Base-by-base conservation (phyloP, 2,329 filamentous ascomycete species). In the Verruconis gallopava region DNA sequence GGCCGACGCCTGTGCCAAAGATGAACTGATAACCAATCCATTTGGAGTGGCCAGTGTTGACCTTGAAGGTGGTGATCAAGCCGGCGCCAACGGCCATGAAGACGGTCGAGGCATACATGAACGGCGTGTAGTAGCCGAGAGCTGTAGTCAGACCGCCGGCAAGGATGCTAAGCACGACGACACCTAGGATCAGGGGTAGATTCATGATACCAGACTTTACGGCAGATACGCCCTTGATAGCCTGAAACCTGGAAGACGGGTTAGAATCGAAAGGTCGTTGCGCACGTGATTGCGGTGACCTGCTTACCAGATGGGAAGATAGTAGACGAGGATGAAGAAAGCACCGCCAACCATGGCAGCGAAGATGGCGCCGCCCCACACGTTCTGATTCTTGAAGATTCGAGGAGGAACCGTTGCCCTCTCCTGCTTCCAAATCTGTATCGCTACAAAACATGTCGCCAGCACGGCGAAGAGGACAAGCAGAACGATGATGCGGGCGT, bases 81-180 rank as follows among this genome's bases (percentile, higher is more conserved):
- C 66, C 67, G 4, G 64, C 59, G 15, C 66, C 66, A 37, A 69
- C 59, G 13, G 63, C 47, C 58, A 66, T 64, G 41, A 69, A 46
- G 20, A 67, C 50, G 1, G 56, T 55, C 1, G 57, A 60, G 15
- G 53, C 44, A 30, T 67, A 57, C 54, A 69, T 62, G 51, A 69
- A 69, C 2, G 66, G 66, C 0, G 65, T 67, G 56, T 69, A 69
- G 56, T 69, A 69, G 33, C 67, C 67, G 17, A 65, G 43, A 2
- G 51, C 46, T 3, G 63, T 65, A 38, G 68, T 58, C 17, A 53
- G 33, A 25, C 49, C 54, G 37, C 66, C 66, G 17, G 54, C 49
- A 18, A 60, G 22, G 47, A 68, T 57, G 40, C 62, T 63, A 42
- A 64, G 46, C 50, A 68, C 45, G 48, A 69, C 64, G 20, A 67